Evolutionary conservation across 768 basidiomycete species (phyloP).

Genomic region (Collybiopsis luxurians): DNA sequence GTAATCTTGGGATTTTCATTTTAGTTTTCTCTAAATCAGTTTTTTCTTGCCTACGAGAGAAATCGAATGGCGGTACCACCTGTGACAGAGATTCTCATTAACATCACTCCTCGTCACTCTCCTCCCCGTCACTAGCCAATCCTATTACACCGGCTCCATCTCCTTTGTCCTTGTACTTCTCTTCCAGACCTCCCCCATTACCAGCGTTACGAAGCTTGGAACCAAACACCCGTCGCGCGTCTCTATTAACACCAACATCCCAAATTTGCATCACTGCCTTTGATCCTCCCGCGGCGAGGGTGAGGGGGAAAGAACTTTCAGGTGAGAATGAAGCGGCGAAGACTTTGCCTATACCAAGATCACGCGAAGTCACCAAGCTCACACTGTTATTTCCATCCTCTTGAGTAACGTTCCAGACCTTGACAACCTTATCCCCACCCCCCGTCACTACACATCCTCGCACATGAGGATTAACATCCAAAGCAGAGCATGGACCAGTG

Average conservation of each 20-base stretch:
- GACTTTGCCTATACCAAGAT: conserved; percentile 95
- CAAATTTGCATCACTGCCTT: conserved; percentile 93
- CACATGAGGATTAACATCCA: conserved; percentile 90
- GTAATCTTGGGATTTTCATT: too few relatives aligned
- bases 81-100: too few relatives aligned
- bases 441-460: conserved; percentile 92
- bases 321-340: conserved; percentile 92
- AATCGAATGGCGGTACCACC: too few relatives aligned
- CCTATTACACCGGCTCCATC: conserved; percentile 63
- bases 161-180: conserved; percentile 43
- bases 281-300: conserved; percentile 91
- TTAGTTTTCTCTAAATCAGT: too few relatives aligned
- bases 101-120: conserved; percentile 42
- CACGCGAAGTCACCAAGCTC: conserved; percentile 81
- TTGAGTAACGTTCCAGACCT: conserved; percentile 90
- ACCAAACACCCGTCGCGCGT: conserved; percentile 81
- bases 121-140: conserved; percentile 68
- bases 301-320: conserved; percentile 77
- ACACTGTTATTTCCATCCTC: conserved; percentile 71
- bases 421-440: conserved; percentile 92
- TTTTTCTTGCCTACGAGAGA: too few relatives aligned
- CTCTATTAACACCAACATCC: conserved; percentile 86
- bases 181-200: conserved; percentile 58
- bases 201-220: conserved; percentile 65
- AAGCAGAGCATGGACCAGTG: conserved; percentile 82